phyloP scores from a whole-genome alignment of 2,329 filamentous ascomycete species.

The Talaromyces pinophilus region DNA sequence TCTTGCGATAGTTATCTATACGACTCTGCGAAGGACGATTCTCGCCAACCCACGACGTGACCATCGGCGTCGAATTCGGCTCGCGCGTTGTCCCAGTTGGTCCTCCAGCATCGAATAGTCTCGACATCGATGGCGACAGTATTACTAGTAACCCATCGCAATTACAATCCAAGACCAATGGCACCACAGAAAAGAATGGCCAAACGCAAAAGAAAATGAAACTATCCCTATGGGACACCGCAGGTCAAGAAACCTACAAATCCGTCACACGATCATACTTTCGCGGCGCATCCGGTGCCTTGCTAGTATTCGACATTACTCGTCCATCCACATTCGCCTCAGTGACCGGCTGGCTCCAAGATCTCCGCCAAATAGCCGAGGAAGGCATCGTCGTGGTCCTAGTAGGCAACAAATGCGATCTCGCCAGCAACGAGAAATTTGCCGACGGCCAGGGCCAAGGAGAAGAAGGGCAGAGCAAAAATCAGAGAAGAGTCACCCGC shows the following conservation, averaged over 20 bases:
- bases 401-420: slow-evolving; percentile 92
- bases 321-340: slow-evolving; percentile 81
- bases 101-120: slow-evolving; percentile 68
- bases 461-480: slow-evolving; percentile 18
- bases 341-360: slow-evolving; percentile 89
- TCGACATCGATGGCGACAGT: slow-evolving; percentile 50
- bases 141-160: not conserved
- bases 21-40: slow-evolving; percentile 96
- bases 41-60: slow-evolving; percentile 91
- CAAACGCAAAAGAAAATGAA: slow-evolving; percentile 77
- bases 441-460: slow-evolving; percentile 29
- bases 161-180: not conserved
- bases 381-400: slow-evolving; percentile 92
- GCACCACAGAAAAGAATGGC: slow-evolving; percentile 27
- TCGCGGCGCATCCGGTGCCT: slow-evolving; percentile 72
- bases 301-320: slow-evolving; percentile 94
- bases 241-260: slow-evolving; percentile 96
- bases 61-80: slow-evolving; percentile 94
- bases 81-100: slow-evolving; percentile 90
- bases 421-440: slow-evolving; percentile 45
- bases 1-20: slow-evolving; percentile 69
- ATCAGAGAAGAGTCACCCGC: slow-evolving; percentile 72
- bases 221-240: slow-evolving; percentile 91
- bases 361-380: slow-evolving; percentile 91
- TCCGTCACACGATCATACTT: slow-evolving; percentile 94